Evolutionary conservation across 345 rosid species (phyloP), one percentile per base, ranked within the genome.

Genomic region (Euclidium syriacum): DNA sequence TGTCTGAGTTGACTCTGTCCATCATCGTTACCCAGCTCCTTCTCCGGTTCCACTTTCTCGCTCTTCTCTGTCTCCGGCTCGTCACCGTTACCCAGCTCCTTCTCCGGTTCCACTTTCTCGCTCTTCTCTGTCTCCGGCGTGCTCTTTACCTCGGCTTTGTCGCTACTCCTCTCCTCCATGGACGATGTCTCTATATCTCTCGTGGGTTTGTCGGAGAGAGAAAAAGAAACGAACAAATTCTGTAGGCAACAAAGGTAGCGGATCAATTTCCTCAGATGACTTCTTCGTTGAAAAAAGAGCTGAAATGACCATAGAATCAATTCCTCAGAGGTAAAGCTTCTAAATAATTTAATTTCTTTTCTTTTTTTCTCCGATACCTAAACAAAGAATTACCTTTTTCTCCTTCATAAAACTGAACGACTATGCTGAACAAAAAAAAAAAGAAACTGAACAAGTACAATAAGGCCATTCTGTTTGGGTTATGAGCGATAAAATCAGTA

Each of bases 131-230:
- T 57, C 63, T 64, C 39, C 62, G 58, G 46, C 72, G 18, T 39
- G 30, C 22, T 52, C 62, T 52, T 64, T 42, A 27, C 32, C 29
- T 49, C 54, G 58, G 79, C 72, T 57, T 66, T 68, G 26, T 41
- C 43, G 77, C 70, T 79, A 62, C 53, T 62, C 49, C 35, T 67
- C 15, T 78, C 78, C 9, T 79, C 83, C 95, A 84, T 84, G 71
- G 57, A 79, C 58, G 62, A 52, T n/a, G n/a, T n/a, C n/a, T 39
- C 27, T 30, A 2, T 33, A 36, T 32, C 35, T 47, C 38, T 55
- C 32, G 30, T 42, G 60, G 15, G 29, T 30, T 15, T 35, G 61
- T 54, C 59, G 40, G 42, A 61, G 54, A 76, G 65, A 73, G 75
- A 77, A 14, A 75, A 79, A 76, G 82, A 66, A 42, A 63, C 41